Evolutionary conservation across 345 rosid species (phyloP).

Genomic region (Syzygium aqueum): DNA sequence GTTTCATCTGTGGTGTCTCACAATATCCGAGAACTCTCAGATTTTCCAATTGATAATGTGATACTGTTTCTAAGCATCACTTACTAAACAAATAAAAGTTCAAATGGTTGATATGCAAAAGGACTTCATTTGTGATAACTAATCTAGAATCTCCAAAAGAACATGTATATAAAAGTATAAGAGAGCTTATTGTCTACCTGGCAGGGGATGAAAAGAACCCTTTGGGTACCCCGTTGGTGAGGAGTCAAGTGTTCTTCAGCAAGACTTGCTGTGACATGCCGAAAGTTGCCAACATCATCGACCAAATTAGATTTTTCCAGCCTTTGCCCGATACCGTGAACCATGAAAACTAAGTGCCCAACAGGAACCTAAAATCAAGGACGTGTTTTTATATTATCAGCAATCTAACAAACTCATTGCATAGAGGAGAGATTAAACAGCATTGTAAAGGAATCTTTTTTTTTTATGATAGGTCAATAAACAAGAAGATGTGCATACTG

Average conservation of each 20-base stretch:
- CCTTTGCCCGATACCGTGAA: conserved; percentile 98
- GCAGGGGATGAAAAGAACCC: conserved; percentile 93
- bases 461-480: not conserved
- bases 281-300: conserved; percentile 86
- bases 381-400: not conserved
- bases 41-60: not conserved
- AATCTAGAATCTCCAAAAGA: not conserved
- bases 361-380: conserved; percentile 75
- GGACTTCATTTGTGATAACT: not conserved
- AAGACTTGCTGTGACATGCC: conserved; percentile 71
- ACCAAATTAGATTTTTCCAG: conserved; percentile 95
- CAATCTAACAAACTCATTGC: conserved; percentile 2
- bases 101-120: not conserved
- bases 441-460: not conserved
- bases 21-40: not conserved
- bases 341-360: conserved; percentile 93
- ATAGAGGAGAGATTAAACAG: not conserved
- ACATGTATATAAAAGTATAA: not conserved
- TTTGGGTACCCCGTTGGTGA: conserved; percentile 60
- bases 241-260: conserved; percentile 72
- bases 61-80: not conserved
- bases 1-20: not conserved
- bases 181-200: conserved; percentile 40
- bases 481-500: not conserved
- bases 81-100: not conserved